Percentiles rank a stretch among this genome's conserved stretches.
Conservation (phyloP, 345 rosid genomes). For the Eucalyptus dawsonii region DNA sequence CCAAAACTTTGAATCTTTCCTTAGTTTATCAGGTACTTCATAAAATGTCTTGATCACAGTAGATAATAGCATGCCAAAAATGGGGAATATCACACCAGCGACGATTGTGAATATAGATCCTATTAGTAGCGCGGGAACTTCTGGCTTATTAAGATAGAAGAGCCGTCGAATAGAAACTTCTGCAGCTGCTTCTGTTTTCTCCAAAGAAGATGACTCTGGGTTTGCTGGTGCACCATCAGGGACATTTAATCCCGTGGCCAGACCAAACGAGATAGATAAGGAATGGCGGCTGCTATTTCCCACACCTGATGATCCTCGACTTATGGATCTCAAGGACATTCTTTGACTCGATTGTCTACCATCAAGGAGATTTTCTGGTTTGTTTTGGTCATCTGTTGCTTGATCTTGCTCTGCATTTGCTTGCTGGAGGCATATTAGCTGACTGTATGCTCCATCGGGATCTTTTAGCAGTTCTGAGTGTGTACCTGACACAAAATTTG, state of each 20-base stretch:
- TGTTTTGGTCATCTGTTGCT: slow-evolving; percentile 13
- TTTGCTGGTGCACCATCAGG: slow-evolving; percentile 14
- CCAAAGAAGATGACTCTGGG: slow-evolving; percentile 2
- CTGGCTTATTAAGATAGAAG: slow-evolving; percentile 71
- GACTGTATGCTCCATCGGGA: slow-evolving; percentile 72
- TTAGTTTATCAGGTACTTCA: slow-evolving; percentile 44
- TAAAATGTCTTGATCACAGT: slow-evolving; percentile 37
- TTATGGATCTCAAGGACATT: slow-evolving; percentile 26
- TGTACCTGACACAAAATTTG: slow-evolving; percentile 23
- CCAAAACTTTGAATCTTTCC: slow-evolving; percentile 60
- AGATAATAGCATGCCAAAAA: slow-evolving; percentile 44
- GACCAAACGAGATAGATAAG: slow-evolving; percentile 41
- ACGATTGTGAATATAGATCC: slow-evolving; percentile 42
- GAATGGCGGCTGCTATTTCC: slow-evolving; percentile 54
- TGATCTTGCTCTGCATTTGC: slow-evolving; percentile 25
- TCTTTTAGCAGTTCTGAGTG: slow-evolving; percentile 53
- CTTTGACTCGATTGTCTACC: slow-evolving; percentile 18
- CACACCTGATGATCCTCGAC: slow-evolving; percentile 42
- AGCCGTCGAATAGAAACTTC: slow-evolving; percentile 44
- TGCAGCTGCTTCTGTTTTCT: slow-evolving; percentile 5
- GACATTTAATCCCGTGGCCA: slow-evolving; percentile 26
- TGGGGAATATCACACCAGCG: slow-evolving; percentile 52
- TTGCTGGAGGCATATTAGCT: slow-evolving; percentile 68
- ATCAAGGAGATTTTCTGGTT: background rate
- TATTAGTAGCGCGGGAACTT: slow-evolving; percentile 43